Percentiles rank a stretch among this genome's conserved stretches.
These are phyloP conservation scores for Alternaria tenuissima DNA, from an alignment of 2,329 filamentous ascomycete genomes.

Conservation along the genomic window DNA sequence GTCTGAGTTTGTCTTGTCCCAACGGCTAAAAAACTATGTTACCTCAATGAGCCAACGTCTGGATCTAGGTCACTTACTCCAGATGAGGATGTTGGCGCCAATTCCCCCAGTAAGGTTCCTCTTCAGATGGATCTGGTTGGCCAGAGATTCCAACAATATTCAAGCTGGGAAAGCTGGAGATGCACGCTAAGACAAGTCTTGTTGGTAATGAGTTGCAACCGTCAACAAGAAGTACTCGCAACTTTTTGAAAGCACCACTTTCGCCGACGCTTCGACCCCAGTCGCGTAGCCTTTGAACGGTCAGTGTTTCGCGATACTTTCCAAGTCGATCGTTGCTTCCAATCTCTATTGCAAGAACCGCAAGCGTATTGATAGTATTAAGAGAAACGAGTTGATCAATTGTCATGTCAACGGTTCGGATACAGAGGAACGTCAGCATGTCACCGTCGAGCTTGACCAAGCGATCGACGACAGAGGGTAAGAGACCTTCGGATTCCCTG, in stretches of 20 bases:
- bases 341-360: slow-evolving; percentile 21
- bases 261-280: slow-evolving; percentile 33
- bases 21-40: background rate
- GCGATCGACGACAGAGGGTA: slow-evolving; percentile 23
- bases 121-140: background rate
- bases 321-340: background rate
- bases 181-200: slow-evolving; percentile 9
- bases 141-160: slow-evolving; percentile 22
- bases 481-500: background rate
- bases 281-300: slow-evolving; percentile 17
- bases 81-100: slow-evolving; percentile 6
- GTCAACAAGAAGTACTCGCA: slow-evolving; percentile 25
- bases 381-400: slow-evolving; percentile 26
- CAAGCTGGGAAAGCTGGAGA: slow-evolving; percentile 26
- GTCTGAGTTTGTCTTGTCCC: slow-evolving; percentile 2
- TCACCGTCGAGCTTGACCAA: slow-evolving; percentile 22
- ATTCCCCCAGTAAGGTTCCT: background rate
- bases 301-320: background rate
- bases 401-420: slow-evolving; percentile 18
- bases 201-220: slow-evolving; percentile 14
- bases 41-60: background rate
- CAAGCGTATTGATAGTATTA: slow-evolving; percentile 27
- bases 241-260: slow-evolving; percentile 25
- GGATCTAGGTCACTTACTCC: background rate
- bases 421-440: slow-evolving; percentile 30